Evolutionary conservation across 208 protist genomes (phyloP).

Genomic region (Herpetomonas tarakana): DNA sequence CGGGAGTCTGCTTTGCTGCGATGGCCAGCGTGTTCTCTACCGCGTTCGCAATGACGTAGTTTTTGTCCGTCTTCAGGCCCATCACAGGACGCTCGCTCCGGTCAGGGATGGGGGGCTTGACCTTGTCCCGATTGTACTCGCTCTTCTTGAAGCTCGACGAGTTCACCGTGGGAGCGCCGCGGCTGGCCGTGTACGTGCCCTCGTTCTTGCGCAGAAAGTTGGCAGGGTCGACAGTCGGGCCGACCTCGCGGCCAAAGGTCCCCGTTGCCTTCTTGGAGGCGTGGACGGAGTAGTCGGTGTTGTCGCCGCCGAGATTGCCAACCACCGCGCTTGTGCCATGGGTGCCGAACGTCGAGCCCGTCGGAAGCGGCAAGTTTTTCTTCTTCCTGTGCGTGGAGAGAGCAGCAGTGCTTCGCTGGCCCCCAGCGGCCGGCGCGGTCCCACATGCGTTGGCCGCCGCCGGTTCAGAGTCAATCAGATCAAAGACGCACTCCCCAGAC

Average conservation of each 20-base stretch:
- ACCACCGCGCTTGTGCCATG: conserved; percentile 85
- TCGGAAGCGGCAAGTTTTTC: conserved; percentile 59
- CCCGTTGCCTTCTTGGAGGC: conserved; percentile 76
- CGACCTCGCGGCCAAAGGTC: conserved; percentile 74
- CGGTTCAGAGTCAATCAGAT: conserved; percentile 48
- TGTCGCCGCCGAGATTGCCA: conserved; percentile 75
- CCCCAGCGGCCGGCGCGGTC: too few species aligned
- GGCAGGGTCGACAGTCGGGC: conserved; percentile 44
- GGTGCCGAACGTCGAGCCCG: conserved; percentile 84
- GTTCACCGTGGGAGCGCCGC: conserved; percentile 72
- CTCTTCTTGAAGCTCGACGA: conserved; percentile 71
- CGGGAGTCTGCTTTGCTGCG: conserved; percentile 63
- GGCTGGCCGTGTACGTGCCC: conserved; percentile 64
- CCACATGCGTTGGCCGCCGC: conserved; percentile 6
- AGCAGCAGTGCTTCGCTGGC: not conserved
- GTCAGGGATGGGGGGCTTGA: conserved; percentile 68
- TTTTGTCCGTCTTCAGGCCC: conserved; percentile 92
- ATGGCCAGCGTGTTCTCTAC: conserved; percentile 91
- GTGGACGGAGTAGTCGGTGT: conserved; percentile 74
- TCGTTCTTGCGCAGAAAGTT: conserved; percentile 83
- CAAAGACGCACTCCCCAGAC: conserved; percentile 87
- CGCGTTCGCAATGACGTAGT: conserved; percentile 94
- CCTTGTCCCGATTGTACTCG: conserved; percentile 43
- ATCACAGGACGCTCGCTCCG: conserved; percentile 89
- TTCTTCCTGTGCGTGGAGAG: conserved; percentile 23